Evolutionary conservation across 2,329 filamentous ascomycete genomes (phyloP), one percentile per base, ranked within the genome.

Genomic region (Nemania sp.): DNA sequence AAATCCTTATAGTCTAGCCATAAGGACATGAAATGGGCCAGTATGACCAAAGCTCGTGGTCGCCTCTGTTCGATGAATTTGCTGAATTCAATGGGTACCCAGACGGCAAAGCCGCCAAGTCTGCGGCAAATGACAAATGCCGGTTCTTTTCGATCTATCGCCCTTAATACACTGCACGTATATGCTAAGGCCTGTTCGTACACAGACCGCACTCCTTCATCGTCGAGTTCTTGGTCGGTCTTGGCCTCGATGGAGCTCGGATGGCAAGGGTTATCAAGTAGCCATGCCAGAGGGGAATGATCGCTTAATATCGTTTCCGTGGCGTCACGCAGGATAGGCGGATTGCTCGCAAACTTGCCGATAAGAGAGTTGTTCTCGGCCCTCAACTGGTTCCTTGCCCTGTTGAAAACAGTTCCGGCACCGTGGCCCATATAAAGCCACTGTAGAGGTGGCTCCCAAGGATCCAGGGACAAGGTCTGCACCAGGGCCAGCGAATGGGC

Each of bases 21-120:
- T 8, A 72, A 52, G 14, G 70, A 53, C 68, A 74, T 73, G 59
- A 73, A 73, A 45, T 72, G 69, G 2, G 72, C 72, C n/a, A 73
- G 49, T 6, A 70, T 60, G 11, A 73, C 70, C 49, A 74, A 60
- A 11, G 71, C 72, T 8, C 72, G 65, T 1, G 71, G 71, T 15
- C 70, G 63, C 17, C 68, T 63, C 60, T 73, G 66, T 26, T 65
- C 63, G 39, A 73, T 59, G 48, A 70, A 70, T 34, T 62, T 64
- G 37, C 65, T 66, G 42, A 72, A 70, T n/a, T 69, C 61, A 45
- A 63, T 61, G 11, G 70, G 68, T 44, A 70, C 64, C 63, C 64
- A 72, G 37, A 73, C 64, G 11, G 72, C 63, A 23, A 73, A 73
- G 12, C 63, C 70, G 30, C 67, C 69, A n/a, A 74, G 52, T 36